Percentiles rank a stretch among this genome's conserved stretches.
Evolutionary conservation across 352 stramenopile genomes (phyloP).

Genomic region (Globisporangium echinulatum): DNA sequence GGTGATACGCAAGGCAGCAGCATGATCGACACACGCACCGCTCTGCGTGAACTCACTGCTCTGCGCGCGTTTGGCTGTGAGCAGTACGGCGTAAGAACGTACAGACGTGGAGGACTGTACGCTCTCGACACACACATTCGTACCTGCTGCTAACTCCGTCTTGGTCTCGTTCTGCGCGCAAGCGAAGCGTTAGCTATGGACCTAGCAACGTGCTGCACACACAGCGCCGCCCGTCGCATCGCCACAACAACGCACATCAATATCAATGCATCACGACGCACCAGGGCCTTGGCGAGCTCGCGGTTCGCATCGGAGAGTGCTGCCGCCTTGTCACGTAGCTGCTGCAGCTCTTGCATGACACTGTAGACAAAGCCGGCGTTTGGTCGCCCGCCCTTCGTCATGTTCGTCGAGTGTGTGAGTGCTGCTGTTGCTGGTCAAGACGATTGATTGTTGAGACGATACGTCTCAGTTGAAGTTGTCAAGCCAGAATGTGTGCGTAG

Average conservation of each 20-base stretch:
- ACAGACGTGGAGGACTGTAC: no score
- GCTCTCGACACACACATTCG: no score
- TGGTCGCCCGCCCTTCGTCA: constrained; percentile 19
- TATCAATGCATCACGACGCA: constrained; percentile 9
- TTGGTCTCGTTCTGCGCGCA: constrained; percentile 40
- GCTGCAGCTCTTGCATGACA: constrained; percentile 58
- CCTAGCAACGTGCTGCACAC: neutral
- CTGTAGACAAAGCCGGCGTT: constrained; percentile 46
- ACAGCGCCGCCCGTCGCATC: no score
- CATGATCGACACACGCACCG: constrained; percentile 1
- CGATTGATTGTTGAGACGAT: neutral
- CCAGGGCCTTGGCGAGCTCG: constrained; percentile 59
- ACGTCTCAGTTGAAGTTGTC: no score
- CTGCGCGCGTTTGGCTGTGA: constrained; percentile 7
- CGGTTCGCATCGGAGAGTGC: constrained; percentile 50
- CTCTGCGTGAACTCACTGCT: constrained; percentile 8
- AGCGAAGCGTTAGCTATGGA: neutral
- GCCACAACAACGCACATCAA: neutral
- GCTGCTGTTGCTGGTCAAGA: neutral
- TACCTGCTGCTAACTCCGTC: constrained; percentile 46
- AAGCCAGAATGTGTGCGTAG: no score
- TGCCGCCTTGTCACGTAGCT: constrained; percentile 35
- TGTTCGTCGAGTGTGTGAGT: constrained; percentile 4
- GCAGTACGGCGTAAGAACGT: neutral
- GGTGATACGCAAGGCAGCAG: neutral